Evolutionary conservation across 768 basidiomycete species (phyloP).

Genomic region (Russula compacta): DNA sequence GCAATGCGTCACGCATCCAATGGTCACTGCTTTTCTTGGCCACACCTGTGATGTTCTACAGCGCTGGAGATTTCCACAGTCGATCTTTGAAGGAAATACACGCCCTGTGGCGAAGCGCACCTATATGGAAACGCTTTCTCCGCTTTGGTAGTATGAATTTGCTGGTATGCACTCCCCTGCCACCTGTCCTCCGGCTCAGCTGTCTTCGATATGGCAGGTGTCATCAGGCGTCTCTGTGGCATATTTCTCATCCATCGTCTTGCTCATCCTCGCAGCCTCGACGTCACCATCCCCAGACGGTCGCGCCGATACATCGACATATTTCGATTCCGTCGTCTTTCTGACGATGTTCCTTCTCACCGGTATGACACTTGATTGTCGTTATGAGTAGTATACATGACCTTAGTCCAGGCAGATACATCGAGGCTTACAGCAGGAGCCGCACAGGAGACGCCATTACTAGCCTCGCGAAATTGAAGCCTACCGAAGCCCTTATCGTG

Average conservation of each 20-base stretch:
- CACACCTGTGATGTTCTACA: constrained; percentile 63
- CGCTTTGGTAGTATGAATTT: constrained; percentile 85
- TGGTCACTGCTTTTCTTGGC: constrained; percentile 61
- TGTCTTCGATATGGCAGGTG: constrained; percentile 25
- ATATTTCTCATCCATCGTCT: constrained; percentile 66
- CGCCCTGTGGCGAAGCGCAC: constrained; percentile 47
- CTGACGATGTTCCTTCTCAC: constrained; percentile 70
- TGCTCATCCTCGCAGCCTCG: constrained; percentile 50
- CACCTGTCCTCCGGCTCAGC: neutral
- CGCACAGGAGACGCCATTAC: constrained; percentile 69
- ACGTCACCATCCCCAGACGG: constrained; percentile 30
- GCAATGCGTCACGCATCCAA: constrained; percentile 48
- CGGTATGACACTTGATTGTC: constrained; percentile 33
- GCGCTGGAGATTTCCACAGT: constrained; percentile 48
- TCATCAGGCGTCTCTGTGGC: constrained; percentile 66
- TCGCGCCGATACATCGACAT: constrained; percentile 51
- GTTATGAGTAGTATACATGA: neutral
- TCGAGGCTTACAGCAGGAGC: constrained; percentile 59
- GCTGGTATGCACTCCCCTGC: constrained; percentile 36
- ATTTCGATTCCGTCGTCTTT: constrained; percentile 78
- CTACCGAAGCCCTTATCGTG: constrained; percentile 49
- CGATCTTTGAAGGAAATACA: constrained; percentile 47
- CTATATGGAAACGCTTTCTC: constrained; percentile 48
- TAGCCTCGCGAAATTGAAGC: constrained; percentile 54
- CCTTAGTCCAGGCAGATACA: constrained; percentile 40